These are phyloP conservation scores for Fremontodendron californicum DNA, from an alignment of 345 rosid genomes.

Conservation along the genomic window DNA sequence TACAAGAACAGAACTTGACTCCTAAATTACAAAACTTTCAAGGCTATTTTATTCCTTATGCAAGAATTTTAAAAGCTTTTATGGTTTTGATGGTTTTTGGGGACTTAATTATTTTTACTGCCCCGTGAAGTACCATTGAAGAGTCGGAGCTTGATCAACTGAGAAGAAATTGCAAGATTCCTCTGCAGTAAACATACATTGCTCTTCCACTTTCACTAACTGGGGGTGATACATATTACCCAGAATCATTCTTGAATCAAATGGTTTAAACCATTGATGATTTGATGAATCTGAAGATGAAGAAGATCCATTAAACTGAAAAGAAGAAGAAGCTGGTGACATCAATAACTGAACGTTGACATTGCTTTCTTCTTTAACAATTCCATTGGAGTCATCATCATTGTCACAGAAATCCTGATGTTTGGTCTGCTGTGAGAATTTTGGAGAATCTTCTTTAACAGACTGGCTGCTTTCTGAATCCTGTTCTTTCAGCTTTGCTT, in stretches of 20 bases:
- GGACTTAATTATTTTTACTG: conserved; percentile 9
- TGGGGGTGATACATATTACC: conserved; percentile 27
- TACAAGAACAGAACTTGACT: background rate
- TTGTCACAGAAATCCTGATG: conserved; percentile 18
- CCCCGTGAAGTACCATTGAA: conserved; percentile 46
- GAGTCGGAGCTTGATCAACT: conserved; percentile 58
- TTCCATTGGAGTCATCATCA: background rate
- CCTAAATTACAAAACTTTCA: conserved; percentile 3
- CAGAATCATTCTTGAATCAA: conserved; percentile 25
- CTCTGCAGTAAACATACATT: conserved; percentile 31
- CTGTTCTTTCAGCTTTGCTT: conserved; percentile 35
- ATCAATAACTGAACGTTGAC: conserved; percentile 14
- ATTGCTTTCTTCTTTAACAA: conserved; percentile 11
- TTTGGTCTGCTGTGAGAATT: conserved; percentile 33
- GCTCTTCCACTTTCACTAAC: conserved; percentile 41
- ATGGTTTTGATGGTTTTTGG: background rate
- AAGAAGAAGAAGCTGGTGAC: conserved; percentile 21
- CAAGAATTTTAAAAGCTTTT: background rate
- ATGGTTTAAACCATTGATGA: conserved; percentile 31
- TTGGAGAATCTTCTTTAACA: conserved; percentile 33
- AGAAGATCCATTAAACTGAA: conserved; percentile 17
- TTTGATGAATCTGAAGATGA: conserved; percentile 25
- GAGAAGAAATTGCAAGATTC: conserved; percentile 56
- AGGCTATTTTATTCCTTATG: conserved; percentile 5
- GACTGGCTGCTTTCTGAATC: conserved; percentile 28